Conservation (phyloP, 768 basidiomycete species). For the Kondoa subrosea region DNA sequence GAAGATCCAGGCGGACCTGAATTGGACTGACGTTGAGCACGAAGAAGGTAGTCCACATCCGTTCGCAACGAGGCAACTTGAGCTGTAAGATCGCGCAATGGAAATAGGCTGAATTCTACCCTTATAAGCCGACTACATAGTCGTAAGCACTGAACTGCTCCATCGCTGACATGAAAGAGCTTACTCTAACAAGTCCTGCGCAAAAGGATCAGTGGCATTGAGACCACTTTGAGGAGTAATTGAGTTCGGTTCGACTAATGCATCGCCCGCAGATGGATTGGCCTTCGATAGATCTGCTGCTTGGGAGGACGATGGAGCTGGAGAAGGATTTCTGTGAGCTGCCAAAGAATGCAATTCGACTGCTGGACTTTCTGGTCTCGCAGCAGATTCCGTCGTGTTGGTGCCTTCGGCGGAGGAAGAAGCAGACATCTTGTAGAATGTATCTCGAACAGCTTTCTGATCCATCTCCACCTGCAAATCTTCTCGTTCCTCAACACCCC, state of each 20-base stretch:
- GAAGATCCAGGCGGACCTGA: neutral
- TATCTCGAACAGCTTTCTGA: neutral
- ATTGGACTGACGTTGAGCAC: neutral
- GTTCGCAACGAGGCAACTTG: neutral
- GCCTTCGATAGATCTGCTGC: neutral
- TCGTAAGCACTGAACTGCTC: too few relatives aligned
- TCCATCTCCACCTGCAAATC: neutral
- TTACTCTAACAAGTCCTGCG: neutral
- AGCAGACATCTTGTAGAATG: neutral
- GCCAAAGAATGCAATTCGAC: neutral
- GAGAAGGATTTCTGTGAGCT: neutral
- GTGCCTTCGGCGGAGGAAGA: neutral
- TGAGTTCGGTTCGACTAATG: neutral
- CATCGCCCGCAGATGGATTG: too few relatives aligned
- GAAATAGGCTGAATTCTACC: neutral
- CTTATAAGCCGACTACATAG: neutral
- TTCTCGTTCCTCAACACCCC: neutral
- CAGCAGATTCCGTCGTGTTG: neutral
- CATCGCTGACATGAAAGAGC: neutral
- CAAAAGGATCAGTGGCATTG: neutral
- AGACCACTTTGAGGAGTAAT: neutral
- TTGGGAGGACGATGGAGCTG: neutral
- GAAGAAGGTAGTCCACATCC: slow-evolving; percentile 6
- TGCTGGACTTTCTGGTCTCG: neutral
- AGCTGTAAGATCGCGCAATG: neutral